Evolutionary conservation across 176 grass and related monocot genomes (phyloP), one percentile per base, ranked within the genome.

Genomic region (Microstegium vimineum): DNA sequence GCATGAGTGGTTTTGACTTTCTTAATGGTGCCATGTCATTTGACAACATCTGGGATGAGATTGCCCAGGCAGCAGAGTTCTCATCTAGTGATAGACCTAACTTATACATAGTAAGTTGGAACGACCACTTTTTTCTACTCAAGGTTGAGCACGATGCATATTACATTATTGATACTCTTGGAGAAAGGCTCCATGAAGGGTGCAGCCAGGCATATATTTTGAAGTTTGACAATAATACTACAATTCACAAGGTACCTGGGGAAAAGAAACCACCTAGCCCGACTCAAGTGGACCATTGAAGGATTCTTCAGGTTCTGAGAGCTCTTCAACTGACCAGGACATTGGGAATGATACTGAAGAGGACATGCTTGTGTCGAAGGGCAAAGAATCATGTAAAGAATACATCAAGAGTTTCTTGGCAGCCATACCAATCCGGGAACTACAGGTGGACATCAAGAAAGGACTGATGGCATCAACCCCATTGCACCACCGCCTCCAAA

Each of bases 51-150:
- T 99, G 93, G 96, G 80, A 92, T 66, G 77, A 99, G 72, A 89
- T 99, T 56, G 49, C 45, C 64, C 35, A 46, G 31, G 74, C 81
- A 37, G 71, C 77, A 4, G 85, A 87, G 72, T 37, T 10, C 47
- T 83, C 88, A 62, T 90, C 88, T 16, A 62, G 40, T 42, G 86
- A 89, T 1, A 83, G 37, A 49, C 86, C 52, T 35, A 78, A 74
- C 74, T 46, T 94, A 16, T 99, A 99, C 57, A 83, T 99, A n/a
- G 82, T 87, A 28, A 95, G 96, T 79, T 99, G 96, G 96, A 99
- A 99, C 47, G 96, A 99, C 43, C 96, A 99, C 67, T 99, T 99
- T 62, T 99, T 99, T 75, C 86, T 94, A 43, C 85, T 99, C 69
- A 99, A 93, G 74, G 90, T 94, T 32, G 96, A 95, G 46, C 84